Evolutionary conservation across 345 rosid species (phyloP).

Genomic region (Theobroma cacao): DNA sequence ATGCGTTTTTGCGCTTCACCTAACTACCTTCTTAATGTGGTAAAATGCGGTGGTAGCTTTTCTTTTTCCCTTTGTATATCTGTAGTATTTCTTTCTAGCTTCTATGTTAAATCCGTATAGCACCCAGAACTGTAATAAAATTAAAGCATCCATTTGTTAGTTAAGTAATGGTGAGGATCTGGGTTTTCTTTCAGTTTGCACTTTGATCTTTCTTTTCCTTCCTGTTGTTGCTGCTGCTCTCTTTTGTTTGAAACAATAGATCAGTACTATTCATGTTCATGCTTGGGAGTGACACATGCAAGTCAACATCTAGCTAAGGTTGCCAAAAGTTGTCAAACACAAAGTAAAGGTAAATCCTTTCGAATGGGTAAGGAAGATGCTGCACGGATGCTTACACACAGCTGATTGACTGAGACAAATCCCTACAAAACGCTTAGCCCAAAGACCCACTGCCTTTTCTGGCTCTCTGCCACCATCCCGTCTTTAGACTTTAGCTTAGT

Average conservation of each 20-base stretch:
- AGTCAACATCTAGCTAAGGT: constrained; percentile 33
- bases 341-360: constrained; percentile 25
- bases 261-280: constrained; percentile 26
- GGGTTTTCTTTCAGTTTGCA: not conserved
- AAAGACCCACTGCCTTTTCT: not conserved
- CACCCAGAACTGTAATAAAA: not conserved
- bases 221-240: not conserved
- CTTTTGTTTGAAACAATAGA: not conserved
- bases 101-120: not conserved
- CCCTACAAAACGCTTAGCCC: constrained; percentile 10
- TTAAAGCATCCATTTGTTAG: not conserved
- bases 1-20: not conserved
- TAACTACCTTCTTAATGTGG: not conserved
- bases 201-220: not conserved
- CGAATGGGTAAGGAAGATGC: constrained; percentile 36
- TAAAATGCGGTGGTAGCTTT: not conserved
- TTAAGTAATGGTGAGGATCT: not conserved
- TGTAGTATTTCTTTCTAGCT: not conserved
- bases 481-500: constrained; percentile 6
- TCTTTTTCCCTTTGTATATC: not conserved
- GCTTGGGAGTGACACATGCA: constrained; percentile 22
- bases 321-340: constrained; percentile 19
- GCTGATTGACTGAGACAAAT: constrained; percentile 22
- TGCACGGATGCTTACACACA: constrained; percentile 25
- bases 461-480: constrained; percentile 4